phyloP scores from a whole-genome alignment of 1,284 basidiomycete genomes.

The Coniferiporia weirii region DNA sequence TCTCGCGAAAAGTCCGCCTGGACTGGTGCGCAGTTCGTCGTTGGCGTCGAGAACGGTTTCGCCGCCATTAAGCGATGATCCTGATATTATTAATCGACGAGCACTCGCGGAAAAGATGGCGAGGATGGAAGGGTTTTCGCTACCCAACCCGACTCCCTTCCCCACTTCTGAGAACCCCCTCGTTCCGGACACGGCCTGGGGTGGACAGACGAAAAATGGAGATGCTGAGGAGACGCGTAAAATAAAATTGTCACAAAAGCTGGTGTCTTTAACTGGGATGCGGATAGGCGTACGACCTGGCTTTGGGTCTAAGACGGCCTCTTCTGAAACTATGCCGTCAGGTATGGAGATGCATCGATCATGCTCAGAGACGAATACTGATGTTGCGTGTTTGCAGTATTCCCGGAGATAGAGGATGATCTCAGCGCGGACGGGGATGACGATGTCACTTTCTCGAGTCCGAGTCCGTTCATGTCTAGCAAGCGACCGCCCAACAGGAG shows the following conservation, averaged over 20 bases:
- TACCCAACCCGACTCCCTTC: slow-evolving; percentile 35
- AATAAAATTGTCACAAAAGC: slow-evolving; percentile 61
- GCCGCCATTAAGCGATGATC: slow-evolving; percentile 18
- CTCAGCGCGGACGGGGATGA: not conserved
- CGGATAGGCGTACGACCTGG: slow-evolving; percentile 66
- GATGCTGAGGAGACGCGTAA: slow-evolving; percentile 54
- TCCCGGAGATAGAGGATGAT: not conserved
- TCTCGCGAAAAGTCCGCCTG: slow-evolving; percentile 12
- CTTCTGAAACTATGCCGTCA: not conserved
- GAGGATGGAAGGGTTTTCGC: slow-evolving; percentile 65
- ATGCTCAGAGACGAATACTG: not conserved
- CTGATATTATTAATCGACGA: slow-evolving; percentile 36
- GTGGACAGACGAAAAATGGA: slow-evolving; percentile 32
- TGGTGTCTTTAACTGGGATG: slow-evolving; percentile 73
- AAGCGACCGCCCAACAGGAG: slow-evolving; percentile 26
- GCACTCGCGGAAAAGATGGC: slow-evolving; percentile 79
- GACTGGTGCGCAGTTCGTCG: not conserved
- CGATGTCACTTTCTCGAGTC: not conserved
- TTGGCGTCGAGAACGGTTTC: not conserved
- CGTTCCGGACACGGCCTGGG: slow-evolving; percentile 34
- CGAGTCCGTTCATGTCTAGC: slow-evolving; percentile 27
- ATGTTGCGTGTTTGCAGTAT: not conserved
- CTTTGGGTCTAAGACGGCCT: not conserved
- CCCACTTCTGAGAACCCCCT: not conserved
- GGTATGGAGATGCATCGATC: not conserved